Conservation (phyloP, 352 stramenopile genomes). For the Pythium sukuiense region DNA sequence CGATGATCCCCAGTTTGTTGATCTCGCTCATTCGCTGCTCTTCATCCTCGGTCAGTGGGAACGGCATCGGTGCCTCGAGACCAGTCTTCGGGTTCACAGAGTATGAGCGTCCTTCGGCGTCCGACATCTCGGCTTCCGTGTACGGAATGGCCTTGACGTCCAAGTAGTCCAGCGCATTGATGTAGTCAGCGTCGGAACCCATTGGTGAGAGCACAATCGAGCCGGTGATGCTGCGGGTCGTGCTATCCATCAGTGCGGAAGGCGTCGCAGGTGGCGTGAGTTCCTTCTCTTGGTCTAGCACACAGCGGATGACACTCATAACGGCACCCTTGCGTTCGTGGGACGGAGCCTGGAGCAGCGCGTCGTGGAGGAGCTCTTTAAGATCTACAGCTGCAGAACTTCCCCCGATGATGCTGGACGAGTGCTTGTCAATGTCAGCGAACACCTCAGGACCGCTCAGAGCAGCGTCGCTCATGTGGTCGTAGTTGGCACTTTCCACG, state of each 20-base stretch:
- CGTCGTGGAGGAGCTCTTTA: slow-evolving; percentile 40
- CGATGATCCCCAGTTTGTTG: slow-evolving; percentile 36
- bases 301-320: slow-evolving; percentile 49
- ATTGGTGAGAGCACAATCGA: slow-evolving; percentile 17
- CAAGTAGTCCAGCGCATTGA: slow-evolving; percentile 18
- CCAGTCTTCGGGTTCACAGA: slow-evolving; percentile 27
- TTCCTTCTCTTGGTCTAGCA: slow-evolving; percentile 45
- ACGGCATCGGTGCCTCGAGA: slow-evolving; percentile 33
- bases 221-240: not conserved
- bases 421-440: slow-evolving; percentile 23
- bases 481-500: slow-evolving; percentile 57
- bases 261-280: not conserved
- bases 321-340: slow-evolving; percentile 37
- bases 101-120: slow-evolving; percentile 49
- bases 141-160: slow-evolving; percentile 6
- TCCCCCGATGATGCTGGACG: not conserved
- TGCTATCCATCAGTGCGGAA: not conserved
- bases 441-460: slow-evolving; percentile 31
- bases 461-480: slow-evolving; percentile 22
- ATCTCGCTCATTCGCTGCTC: slow-evolving; percentile 45
- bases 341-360: slow-evolving; percentile 31
- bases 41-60: slow-evolving; percentile 44
- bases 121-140: slow-evolving; percentile 30
- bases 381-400: slow-evolving; percentile 32
- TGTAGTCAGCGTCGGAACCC: slow-evolving; percentile 18